Conservation (phyloP, 169 alveolate genomes). For the Eimeria sp. region DNA sequence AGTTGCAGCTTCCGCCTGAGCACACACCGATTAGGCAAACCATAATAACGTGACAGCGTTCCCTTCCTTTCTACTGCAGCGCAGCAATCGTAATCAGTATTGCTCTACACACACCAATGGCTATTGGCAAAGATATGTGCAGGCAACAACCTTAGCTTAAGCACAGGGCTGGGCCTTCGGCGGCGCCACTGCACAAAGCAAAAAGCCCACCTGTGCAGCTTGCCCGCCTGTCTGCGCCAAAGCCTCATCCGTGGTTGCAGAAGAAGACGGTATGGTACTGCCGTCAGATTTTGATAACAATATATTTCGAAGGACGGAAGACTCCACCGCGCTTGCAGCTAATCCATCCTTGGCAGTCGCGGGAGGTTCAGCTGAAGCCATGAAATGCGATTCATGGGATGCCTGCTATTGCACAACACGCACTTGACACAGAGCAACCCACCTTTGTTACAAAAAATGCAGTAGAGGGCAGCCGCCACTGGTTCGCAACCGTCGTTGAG, state of each 20-base stretch:
- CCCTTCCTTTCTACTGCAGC: background rate
- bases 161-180: background rate
- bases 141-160: background rate
- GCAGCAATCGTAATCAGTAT: background rate
- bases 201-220: background rate
- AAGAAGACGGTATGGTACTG: background rate
- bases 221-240: no score
- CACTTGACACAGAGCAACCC: background rate
- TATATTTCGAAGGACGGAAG: background rate
- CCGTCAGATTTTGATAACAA: background rate
- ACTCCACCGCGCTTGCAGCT: background rate
- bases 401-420: background rate
- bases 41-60: background rate
- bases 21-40: background rate
- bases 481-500: background rate
- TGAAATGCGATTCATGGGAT: no score
- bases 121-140: background rate
- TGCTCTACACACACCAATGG: background rate
- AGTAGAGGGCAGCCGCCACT: background rate
- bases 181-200: background rate
- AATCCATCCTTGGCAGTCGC: background rate
- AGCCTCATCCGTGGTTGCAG: background rate
- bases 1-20: background rate
- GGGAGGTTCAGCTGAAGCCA: background rate
- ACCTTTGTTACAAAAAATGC: background rate